Evolutionary conservation across 768 basidiomycete species (phyloP).

Genomic region (Suillus bovinus): DNA sequence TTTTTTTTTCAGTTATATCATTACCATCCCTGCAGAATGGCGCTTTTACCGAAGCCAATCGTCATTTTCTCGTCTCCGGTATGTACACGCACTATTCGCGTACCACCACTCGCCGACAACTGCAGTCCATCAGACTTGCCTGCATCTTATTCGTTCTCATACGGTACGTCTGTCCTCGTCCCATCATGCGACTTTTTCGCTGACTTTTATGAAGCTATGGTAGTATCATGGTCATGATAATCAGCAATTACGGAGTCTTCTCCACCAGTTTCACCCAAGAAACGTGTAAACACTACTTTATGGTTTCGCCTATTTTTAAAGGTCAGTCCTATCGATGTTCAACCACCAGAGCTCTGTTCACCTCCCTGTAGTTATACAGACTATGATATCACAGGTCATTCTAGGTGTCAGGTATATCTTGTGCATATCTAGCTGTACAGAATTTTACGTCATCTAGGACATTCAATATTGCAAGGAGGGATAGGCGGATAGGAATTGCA

Average conservation of each 20-base stretch:
- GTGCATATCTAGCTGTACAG: background rate
- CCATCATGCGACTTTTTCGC: background rate
- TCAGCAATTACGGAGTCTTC: constrained; percentile 64
- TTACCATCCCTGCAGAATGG: constrained; percentile 34
- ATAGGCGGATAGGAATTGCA: constrained; percentile 38
- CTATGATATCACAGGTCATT: constrained; percentile 65
- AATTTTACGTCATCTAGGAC: constrained; percentile 40
- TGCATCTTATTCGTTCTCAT: constrained; percentile 36
- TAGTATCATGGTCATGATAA: constrained; percentile 48
- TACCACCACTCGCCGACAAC: constrained; percentile 1
- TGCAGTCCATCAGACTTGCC: constrained; percentile 21
- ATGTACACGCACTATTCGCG: background rate
- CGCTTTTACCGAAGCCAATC: constrained; percentile 35
- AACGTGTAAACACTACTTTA: constrained; percentile 49
- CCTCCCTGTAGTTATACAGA: constrained; percentile 51
- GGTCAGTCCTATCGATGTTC: constrained; percentile 35
- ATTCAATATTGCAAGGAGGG: constrained; percentile 57
- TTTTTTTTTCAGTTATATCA: constrained; percentile 26
- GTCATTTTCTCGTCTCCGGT: constrained; percentile 30
- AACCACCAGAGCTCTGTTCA: constrained; percentile 5
- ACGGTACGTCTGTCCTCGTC: constrained; percentile 20
- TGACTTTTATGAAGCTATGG: constrained; percentile 22
- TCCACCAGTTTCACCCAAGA: constrained; percentile 45
- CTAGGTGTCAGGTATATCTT: constrained; percentile 54
- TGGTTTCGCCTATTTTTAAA: constrained; percentile 60